phyloP scores from a whole-genome alignment of 2,329 filamentous ascomycete species.

The Colletotrichum musicola region DNA sequence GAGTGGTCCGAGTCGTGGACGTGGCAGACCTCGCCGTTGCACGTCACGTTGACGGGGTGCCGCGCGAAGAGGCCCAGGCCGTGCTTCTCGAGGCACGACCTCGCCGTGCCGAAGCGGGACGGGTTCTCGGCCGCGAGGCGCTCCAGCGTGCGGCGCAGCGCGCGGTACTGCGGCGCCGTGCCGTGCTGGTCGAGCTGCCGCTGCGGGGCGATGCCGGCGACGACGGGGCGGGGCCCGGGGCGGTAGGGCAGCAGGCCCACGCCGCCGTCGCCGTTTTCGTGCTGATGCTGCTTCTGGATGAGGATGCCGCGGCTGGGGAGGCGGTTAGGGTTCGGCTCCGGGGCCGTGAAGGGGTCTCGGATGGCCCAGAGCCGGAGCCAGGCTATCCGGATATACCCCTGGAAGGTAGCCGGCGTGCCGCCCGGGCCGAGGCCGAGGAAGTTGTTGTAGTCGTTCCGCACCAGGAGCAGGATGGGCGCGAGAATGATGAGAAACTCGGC shows the following conservation, averaged over 20 bases:
- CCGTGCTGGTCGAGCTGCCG: constrained; percentile 80
- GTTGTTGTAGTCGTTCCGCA: constrained; percentile 80
- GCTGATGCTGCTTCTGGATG: constrained; percentile 30
- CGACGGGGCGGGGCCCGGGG: constrained; percentile 71
- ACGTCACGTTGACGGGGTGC: constrained; percentile 75
- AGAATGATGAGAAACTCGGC: constrained; percentile 64
- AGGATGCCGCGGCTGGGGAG: constrained; percentile 72
- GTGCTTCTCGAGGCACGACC: constrained; percentile 86
- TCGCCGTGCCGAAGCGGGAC: constrained; percentile 69
- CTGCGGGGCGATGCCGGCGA: constrained; percentile 85
- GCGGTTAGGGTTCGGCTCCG: constrained; percentile 62
- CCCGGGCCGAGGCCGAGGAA: constrained; percentile 84
- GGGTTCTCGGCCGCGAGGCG: constrained; percentile 61
- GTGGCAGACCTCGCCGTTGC: constrained; percentile 85
- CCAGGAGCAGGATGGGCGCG: constrained; percentile 61
- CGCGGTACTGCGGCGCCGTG: constrained; percentile 64
- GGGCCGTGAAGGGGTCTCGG: constrained; percentile 75
- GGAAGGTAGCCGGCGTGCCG: constrained; percentile 80
- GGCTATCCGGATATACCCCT: constrained; percentile 80
- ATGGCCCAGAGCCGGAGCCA: constrained; percentile 79
- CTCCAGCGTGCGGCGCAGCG: constrained; percentile 66
- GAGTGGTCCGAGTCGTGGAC: constrained; percentile 82
- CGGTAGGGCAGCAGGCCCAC: constrained; percentile 69
- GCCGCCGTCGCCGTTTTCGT: constrained; percentile 8
- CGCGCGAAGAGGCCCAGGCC: constrained; percentile 80